Evolutionary conservation across 257 asterid species (phyloP).

Genomic region (Nicotiana tomentosiformis): DNA sequence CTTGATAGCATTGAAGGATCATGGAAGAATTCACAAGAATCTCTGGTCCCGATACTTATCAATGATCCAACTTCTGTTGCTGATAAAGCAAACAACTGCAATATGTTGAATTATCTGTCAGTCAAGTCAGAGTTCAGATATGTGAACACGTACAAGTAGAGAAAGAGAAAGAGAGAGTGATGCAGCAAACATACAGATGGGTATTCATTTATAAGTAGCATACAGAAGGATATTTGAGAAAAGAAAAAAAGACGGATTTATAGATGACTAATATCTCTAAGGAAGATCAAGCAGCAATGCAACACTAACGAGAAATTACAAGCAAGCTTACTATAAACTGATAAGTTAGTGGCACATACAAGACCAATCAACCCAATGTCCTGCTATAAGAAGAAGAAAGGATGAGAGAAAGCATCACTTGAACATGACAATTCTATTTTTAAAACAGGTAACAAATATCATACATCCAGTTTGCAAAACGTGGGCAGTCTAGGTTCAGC

Average conservation of each 20-base stretch:
- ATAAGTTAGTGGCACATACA: neutral
- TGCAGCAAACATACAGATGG: neutral
- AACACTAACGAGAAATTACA: neutral
- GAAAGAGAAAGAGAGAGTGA: neutral
- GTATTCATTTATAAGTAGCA: neutral
- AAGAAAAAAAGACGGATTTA: neutral
- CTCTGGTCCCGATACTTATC: constrained; percentile 64
- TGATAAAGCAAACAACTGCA: constrained; percentile 77
- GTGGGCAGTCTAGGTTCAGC: constrained; percentile 63
- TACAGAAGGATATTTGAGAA: neutral
- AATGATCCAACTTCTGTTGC: constrained; percentile 89
- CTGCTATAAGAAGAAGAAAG: constrained; percentile 26
- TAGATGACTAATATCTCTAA: constrained; percentile 3
- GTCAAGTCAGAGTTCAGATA: constrained; percentile 4
- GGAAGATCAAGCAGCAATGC: neutral
- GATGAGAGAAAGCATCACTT: neutral
- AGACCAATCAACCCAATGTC: neutral
- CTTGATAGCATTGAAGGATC: constrained; percentile 87
- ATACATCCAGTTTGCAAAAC: constrained; percentile 56
- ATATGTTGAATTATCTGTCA: constrained; percentile 12
- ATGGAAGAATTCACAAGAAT: constrained; percentile 85
- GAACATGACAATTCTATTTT: neutral
- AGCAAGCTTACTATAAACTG: neutral
- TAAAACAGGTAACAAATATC: constrained; percentile 12
- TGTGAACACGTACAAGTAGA: neutral